Evolutionary conservation across 805 yeast genomes (phyloP).

Genomic region (Ogataea trehalophila): DNA sequence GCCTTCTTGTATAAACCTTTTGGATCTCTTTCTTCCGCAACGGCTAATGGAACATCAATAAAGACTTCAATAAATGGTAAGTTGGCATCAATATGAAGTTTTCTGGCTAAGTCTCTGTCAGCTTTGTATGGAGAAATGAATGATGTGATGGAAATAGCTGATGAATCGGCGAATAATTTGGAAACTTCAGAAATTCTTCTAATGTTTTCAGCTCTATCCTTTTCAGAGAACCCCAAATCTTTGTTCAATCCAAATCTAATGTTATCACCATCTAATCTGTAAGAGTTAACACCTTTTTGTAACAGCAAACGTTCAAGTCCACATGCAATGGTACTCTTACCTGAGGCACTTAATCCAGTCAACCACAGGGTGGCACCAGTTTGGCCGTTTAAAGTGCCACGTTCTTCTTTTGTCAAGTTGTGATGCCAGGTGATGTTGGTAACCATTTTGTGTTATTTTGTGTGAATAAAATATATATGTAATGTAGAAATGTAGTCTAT

Average conservation of each 20-base stretch:
- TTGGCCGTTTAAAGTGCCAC: slow-evolving; percentile 67
- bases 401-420: slow-evolving; percentile 80
- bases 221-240: slow-evolving; percentile 88
- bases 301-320: slow-evolving; percentile 83
- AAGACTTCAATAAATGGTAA: slow-evolving; percentile 87
- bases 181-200: slow-evolving; percentile 94
- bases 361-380: slow-evolving; percentile 91
- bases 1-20: slow-evolving; percentile 97
- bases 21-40: slow-evolving; percentile 96
- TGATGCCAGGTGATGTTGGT: slow-evolving; percentile 96
- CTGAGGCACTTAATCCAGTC: slow-evolving; percentile 93
- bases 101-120: slow-evolving; percentile 83
- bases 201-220: slow-evolving; percentile 90
- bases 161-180: slow-evolving; percentile 90
- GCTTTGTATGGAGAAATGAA: slow-evolving; percentile 87
- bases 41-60: slow-evolving; percentile 89
- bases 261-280: slow-evolving; percentile 93
- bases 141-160: slow-evolving; percentile 80
- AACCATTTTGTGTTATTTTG: slow-evolving; percentile 52
- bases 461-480: neutral
- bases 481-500: neutral
- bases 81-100: slow-evolving; percentile 67
- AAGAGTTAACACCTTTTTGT: slow-evolving; percentile 64
- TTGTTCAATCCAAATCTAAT: slow-evolving; percentile 92
- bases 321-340: slow-evolving; percentile 88